Conservation (phyloP, 2,329 filamentous ascomycete species). For the Aspergillus quadrilineatus region DNA sequence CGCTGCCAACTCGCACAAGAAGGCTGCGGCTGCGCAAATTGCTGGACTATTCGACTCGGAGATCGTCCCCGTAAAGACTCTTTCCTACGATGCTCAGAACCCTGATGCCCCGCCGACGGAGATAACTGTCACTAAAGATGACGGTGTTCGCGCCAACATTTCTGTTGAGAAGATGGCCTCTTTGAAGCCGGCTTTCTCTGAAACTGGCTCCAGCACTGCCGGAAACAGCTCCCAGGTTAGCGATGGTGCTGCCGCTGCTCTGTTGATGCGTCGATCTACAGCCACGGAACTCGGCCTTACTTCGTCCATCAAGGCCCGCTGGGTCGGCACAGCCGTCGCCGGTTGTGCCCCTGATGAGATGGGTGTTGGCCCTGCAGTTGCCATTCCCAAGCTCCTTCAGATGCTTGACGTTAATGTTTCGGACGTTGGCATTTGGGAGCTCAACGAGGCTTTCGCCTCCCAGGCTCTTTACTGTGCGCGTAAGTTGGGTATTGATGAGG, state of each 20-base stretch:
- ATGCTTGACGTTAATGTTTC: constrained; percentile 64
- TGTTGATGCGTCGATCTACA: constrained; percentile 82
- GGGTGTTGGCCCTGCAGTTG: constrained; percentile 84
- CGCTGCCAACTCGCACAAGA: constrained; percentile 70
- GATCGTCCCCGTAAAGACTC: constrained; percentile 76
- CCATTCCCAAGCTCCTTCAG: constrained; percentile 77
- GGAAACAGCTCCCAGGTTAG: constrained; percentile 84
- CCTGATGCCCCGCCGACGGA: constrained; percentile 55
- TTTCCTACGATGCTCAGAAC: constrained; percentile 64
- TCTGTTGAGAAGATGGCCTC: constrained; percentile 69
- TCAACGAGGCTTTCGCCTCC: constrained; percentile 77
- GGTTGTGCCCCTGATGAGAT: constrained; percentile 89
- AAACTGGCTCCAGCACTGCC: constrained; percentile 74
- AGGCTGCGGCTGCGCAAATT: constrained; percentile 69
- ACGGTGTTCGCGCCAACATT: constrained; percentile 72
- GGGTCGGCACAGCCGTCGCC: constrained; percentile 71
- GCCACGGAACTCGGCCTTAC: constrained; percentile 70
- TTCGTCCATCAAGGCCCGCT: constrained; percentile 73
- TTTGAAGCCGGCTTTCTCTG: constrained; percentile 82
- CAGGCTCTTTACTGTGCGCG: constrained; percentile 70
- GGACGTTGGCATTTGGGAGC: constrained; percentile 85
- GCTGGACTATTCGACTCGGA: constrained; percentile 72
- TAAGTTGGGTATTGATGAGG: constrained; percentile 58
- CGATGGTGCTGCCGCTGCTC: constrained; percentile 79
- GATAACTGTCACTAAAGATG: constrained; percentile 73